Evolutionary conservation across 169 alveolate species (phyloP), one percentile per base, ranked within the genome.

Genomic region (Plasmodium adleri): DNA sequence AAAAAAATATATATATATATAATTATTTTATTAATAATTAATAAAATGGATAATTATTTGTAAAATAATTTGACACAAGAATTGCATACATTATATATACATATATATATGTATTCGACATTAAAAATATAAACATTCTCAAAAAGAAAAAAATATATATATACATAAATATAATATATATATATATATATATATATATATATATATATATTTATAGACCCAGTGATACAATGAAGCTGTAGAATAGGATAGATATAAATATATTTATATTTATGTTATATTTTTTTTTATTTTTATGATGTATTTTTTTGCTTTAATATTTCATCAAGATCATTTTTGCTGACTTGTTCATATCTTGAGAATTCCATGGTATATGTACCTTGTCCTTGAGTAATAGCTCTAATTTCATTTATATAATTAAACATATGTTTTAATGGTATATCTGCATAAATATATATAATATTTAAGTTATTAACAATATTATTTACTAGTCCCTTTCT

Each of bases 291-390:
- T 1, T 68, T 67, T 15, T 58, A 58, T 26, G 85, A 71, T 32
- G 75, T 54, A 17, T 45, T 64, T 28, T 87, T 76, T 43, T 90
- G 91, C 88, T 93, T 91, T 45, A 91, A 72, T 54, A 70, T 86
- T 15, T 76, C 96, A n/a, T 95, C 96, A 74, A 94, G 95, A 32
- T 95, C 97, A 8, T 75, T 90, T 60, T 92, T 91, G 54, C 88
- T 87, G 94, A 95, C 95, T 47, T 88, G 95, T 68, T 94, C 95
- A 72, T 95, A 95, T 20, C 92, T 39, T 7, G 94, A 72, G 78
- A 95, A 97, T 86, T 97, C 99, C 98, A 98, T 97, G 10, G 97
- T 95, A 94, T 95, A 98, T 88, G 97, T 99, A 15, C 99, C 99
- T 91, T 96, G 97, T 1, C 99, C 98, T 85, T 95, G 97, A 3